Percentiles rank a stretch among this genome's conserved stretches.
Conservation (phyloP, 148 eudicot genomes). For the Polygonum aviculare region DNA sequence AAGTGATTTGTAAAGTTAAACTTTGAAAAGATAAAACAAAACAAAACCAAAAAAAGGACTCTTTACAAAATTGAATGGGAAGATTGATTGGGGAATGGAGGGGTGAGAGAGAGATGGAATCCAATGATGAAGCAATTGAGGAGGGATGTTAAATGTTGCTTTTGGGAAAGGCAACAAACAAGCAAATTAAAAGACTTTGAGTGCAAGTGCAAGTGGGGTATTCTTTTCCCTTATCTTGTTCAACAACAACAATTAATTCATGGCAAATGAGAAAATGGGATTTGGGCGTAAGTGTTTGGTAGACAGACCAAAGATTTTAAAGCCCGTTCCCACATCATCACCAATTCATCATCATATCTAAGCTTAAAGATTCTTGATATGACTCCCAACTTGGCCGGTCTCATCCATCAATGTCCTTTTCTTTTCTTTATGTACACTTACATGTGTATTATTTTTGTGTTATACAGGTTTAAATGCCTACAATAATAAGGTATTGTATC, state of each 20-base stretch:
- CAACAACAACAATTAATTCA: background rate
- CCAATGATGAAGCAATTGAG: slow-evolving; percentile 7
- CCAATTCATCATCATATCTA: background rate
- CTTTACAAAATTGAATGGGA: background rate
- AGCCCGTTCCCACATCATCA: background rate
- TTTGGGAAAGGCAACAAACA: slow-evolving; percentile 3
- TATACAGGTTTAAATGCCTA: no score
- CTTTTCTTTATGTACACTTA: background rate
- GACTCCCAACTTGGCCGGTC: background rate
- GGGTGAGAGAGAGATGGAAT: background rate
- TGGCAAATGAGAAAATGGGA: background rate
- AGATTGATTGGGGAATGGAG: background rate
- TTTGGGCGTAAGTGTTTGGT: background rate
- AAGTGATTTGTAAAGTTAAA: background rate
- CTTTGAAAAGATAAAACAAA: background rate
- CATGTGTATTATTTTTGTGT: background rate
- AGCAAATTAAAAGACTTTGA: background rate
- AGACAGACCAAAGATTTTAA: background rate
- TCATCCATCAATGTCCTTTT: background rate
- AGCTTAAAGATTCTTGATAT: background rate
- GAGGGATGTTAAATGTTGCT: slow-evolving; percentile 3
- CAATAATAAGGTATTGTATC: no score
- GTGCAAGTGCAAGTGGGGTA: slow-evolving; percentile 2
- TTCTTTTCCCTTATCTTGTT: background rate
- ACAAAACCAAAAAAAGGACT: background rate